These are phyloP conservation scores for Trichoderma asperelloides DNA, from an alignment of 495 filamentous ascomycete genomes.

Conservation along the genomic window DNA sequence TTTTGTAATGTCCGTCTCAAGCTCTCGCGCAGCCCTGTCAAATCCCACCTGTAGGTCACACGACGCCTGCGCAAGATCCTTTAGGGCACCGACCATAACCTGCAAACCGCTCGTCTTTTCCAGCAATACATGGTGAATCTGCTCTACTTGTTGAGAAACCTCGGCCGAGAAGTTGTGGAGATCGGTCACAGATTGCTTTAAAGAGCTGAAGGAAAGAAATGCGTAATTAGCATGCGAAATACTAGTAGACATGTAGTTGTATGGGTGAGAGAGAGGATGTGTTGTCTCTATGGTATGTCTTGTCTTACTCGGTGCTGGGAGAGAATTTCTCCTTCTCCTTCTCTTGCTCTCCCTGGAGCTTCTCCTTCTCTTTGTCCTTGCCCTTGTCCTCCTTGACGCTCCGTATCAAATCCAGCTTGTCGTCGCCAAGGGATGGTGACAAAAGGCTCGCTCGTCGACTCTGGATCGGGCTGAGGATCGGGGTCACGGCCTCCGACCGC, in stretches of 20 bases:
- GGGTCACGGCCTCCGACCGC: slow-evolving; percentile 34
- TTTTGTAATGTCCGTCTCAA: slow-evolving; percentile 52
- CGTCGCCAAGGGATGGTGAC: slow-evolving; percentile 21
- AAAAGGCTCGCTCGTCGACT: slow-evolving; percentile 34
- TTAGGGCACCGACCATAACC: slow-evolving; percentile 56
- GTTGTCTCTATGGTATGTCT: no score
- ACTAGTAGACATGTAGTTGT: no score
- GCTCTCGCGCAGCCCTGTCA: slow-evolving; percentile 45
- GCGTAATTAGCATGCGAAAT: neutral
- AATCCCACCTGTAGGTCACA: slow-evolving; percentile 54
- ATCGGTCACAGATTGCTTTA: slow-evolving; percentile 33
- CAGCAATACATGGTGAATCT: slow-evolving; percentile 76
- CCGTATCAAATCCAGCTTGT: neutral
- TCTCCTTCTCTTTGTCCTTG: slow-evolving; percentile 30
- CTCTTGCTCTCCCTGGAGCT: neutral
- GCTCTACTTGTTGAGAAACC: slow-evolving; percentile 68
- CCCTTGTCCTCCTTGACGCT: slow-evolving; percentile 21
- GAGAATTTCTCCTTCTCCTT: slow-evolving; percentile 30
- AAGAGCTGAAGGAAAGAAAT: slow-evolving; percentile 20
- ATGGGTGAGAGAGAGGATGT: no score
- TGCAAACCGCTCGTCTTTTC: slow-evolving; percentile 66
- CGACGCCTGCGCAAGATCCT: slow-evolving; percentile 58
- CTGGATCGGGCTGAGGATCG: slow-evolving; percentile 31
- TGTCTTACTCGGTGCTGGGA: slow-evolving; percentile 34
- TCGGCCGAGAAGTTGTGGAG: slow-evolving; percentile 39